These are phyloP conservation scores for Cornus kousa DNA, from an alignment of 148 eudicot genomes.

Conservation along the genomic window DNA sequence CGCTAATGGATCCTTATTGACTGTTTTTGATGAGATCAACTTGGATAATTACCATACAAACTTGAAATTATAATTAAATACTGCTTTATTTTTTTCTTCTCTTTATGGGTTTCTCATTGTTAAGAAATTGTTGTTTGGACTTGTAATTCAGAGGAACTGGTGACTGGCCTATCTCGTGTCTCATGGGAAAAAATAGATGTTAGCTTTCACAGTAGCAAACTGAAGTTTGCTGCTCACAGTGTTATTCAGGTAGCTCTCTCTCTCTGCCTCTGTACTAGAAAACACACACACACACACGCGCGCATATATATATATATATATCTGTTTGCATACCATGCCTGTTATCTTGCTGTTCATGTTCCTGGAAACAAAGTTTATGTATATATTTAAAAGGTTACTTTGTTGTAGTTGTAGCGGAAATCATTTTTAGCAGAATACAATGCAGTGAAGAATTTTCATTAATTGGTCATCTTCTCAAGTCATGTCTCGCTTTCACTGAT, in stretches of 20 bases:
- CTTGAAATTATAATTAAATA: neutral
- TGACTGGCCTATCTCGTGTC: slow-evolving; percentile 70
- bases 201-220: slow-evolving; percentile 82
- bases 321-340: neutral
- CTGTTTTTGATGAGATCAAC: neutral
- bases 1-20: neutral
- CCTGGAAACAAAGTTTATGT: neutral
- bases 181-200: slow-evolving; percentile 99
- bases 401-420: neutral
- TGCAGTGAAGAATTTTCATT: no score
- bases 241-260: slow-evolving; percentile 78
- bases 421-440: neutral
- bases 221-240: slow-evolving; percentile 82
- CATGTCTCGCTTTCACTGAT: neutral
- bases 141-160: slow-evolving; percentile 69
- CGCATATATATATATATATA: neutral
- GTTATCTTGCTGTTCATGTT: no score
- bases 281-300: no score
- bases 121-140: neutral
- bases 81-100: neutral
- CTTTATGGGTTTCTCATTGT: neutral
- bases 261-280: neutral
- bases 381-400: neutral
- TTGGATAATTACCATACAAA: neutral
- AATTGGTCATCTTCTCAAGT: no score